Evolutionary conservation across 805 yeast genomes (phyloP), one percentile per base, ranked within the genome.

Genomic region (Candida ficus): DNA sequence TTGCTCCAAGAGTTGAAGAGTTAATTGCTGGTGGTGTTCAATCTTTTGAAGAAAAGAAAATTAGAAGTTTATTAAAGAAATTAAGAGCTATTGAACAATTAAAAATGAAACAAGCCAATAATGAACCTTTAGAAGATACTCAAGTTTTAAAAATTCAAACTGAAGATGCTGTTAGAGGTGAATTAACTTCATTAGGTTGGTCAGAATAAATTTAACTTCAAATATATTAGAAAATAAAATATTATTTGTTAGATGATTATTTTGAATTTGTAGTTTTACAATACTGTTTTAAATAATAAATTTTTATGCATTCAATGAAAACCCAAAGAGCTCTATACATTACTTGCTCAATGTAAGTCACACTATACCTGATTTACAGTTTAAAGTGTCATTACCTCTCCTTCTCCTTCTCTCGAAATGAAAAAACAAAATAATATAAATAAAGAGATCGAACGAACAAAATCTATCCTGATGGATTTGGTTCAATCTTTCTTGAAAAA

Each of bases 71-170:
- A 60, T 73, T 90, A 63, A 93, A 93, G 69, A 93, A 93, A 66
- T 74, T 91, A 48, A 76, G 98, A 57, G 97, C 99, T n/a, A 93
- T 93, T 53, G 95, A 90, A 62, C 80, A 79, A 39, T 74, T 93
- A 56, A 90, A 90, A 64, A 76, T 76, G 70, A 86, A 91, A 61
- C 89, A 86, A 65, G 84, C 83, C 8, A 70, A 68, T 41, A 95
- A 91, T 37, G 96, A 89, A 48, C 71, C 79, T 46, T 74, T 93
- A 52, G 99, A 93, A 66, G 95, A 83, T 54, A 93, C 98, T 25
- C 99, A 93, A 68, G 68, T 87, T 31, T 71, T 86, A 59, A 93
- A 93, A 66, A 91, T 93, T 50, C 74, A 78, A 46, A 88, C 95
- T 37, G 99, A 93, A 67, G 78, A 70, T 22, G 80, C 81, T 41